phyloP scores from a whole-genome alignment of 306 rosid species.

The Sindora glabra region DNA sequence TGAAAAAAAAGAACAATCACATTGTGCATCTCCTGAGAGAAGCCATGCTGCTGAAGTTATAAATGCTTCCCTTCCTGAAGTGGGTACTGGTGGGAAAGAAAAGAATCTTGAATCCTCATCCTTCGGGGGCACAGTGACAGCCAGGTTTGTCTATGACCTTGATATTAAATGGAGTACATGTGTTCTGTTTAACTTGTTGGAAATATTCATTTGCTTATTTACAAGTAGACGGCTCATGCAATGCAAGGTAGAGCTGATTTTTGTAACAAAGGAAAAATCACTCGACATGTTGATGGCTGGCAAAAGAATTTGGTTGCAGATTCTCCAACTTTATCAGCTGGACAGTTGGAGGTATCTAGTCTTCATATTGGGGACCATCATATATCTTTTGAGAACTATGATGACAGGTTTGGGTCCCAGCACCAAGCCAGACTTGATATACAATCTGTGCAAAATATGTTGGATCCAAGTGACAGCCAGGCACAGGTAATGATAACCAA shows the following conservation, averaged over 20 bases:
- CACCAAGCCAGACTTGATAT: constrained; percentile 41
- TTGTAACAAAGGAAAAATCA: constrained; percentile 47
- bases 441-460: constrained; percentile 31
- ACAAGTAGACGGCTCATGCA: constrained; percentile 59
- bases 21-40: constrained; percentile 33
- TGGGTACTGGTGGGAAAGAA: constrained; percentile 32
- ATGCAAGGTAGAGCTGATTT: constrained; percentile 55
- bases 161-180: constrained; percentile 22
- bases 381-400: constrained; percentile 27
- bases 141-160: constrained; percentile 57
- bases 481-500: constrained; percentile 59
- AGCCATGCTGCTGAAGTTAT: constrained; percentile 22
- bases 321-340: constrained; percentile 33
- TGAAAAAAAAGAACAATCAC: constrained; percentile 51
- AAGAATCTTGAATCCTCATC: constrained; percentile 32
- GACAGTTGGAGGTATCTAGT: constrained; percentile 34
- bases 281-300: constrained; percentile 59
- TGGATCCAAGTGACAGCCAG: constrained; percentile 43
- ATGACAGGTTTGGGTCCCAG: constrained; percentile 33
- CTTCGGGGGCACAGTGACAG: constrained; percentile 25
- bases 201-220: constrained; percentile 28
- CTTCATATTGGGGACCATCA: constrained; percentile 45
- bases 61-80: constrained; percentile 34
- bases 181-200: constrained; percentile 14
- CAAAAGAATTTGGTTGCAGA: constrained; percentile 40